Base-by-base conservation (phyloP, 2,329 filamentous ascomycete genomes). In the Fusarium sp. region DNA sequence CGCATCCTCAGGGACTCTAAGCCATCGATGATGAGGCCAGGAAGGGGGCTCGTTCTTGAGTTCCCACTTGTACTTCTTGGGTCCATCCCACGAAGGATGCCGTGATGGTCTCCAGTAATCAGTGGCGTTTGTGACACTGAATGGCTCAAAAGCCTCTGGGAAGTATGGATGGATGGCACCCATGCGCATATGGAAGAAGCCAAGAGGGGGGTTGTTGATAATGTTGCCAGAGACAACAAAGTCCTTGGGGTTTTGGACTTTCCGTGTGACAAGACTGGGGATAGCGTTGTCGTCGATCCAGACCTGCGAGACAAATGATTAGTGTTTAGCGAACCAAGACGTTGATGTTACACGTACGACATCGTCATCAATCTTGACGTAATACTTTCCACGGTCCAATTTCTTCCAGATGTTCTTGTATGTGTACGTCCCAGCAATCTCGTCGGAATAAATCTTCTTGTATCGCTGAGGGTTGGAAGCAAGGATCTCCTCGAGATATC, bases 281-380 rank as follows among this genome's bases (percentile, higher is more conserved):
- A 75, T 75, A 15, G 73, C 73, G 31, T 69, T 8, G 12, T 75
- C 73, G 20, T 75, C 63, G 6, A 75, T 72, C 73, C 73, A 75
- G 10, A 74, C 57, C 73, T 75, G 18, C 13, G 22, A 52, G 33
- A 55, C n/a, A 20, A 15, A 10, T 11, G 9, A 39, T 73, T 44
- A 73, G 59, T 6, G 33, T 51, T 38, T 48, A 58, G 36, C 51
- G 41, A 70, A n/a, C 17, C 22, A 28, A 57, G 51, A 44, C 58
- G 49, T 38, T 10, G 18, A 28, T 6, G 28, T 45, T 31, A 7
- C 28, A 70, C 66, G 35, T 65, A 70, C 66, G 14, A 70, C 26
- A 14, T 70, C 66, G n/a, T 75, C 73, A 3, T 75, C 73, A n/a
- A 75, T 75, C 51, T 75, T 75, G 51, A 75, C 72, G 35, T 75